Percentiles rank a stretch among this genome's conserved stretches.
Evolutionary conservation across 164 flowering plant genomes (phyloP).

Genomic region (Warburgia ugandensis): DNA sequence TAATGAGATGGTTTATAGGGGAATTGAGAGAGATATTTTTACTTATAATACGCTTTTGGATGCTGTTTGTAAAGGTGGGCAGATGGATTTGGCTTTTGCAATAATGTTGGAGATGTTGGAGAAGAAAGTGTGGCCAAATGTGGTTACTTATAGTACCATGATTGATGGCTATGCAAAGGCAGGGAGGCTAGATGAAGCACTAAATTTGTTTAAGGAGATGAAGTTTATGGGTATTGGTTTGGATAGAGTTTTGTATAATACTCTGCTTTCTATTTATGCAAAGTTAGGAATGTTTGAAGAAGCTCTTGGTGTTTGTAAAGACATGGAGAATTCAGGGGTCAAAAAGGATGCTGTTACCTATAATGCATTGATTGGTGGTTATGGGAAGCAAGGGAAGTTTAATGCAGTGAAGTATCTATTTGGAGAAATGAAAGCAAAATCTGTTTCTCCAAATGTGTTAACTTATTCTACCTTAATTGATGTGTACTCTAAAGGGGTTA

Average conservation of each 20-base stretch:
- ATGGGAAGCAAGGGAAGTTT: slow-evolving; percentile 80
- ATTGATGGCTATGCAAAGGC: slow-evolving; percentile 89
- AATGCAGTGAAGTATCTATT: slow-evolving; percentile 57
- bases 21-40: slow-evolving; percentile 77
- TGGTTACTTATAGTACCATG: slow-evolving; percentile 90
- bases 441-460: slow-evolving; percentile 56
- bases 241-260: slow-evolving; percentile 85
- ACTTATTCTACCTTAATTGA: slow-evolving; percentile 90
- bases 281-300: slow-evolving; percentile 85
- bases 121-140: slow-evolving; percentile 69
- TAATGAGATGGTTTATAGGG: slow-evolving; percentile 64
- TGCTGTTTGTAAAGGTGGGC: slow-evolving; percentile 87
- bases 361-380: slow-evolving; percentile 84
- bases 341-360: slow-evolving; percentile 86
- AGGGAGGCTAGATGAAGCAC: slow-evolving; percentile 73
- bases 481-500: slow-evolving; percentile 75
- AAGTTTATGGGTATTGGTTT: slow-evolving; percentile 52
- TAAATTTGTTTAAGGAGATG: slow-evolving; percentile 70
- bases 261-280: slow-evolving; percentile 67
- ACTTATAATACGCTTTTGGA: slow-evolving; percentile 87
- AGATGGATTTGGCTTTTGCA: slow-evolving; percentile 71
- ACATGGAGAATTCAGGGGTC: slow-evolving; percentile 78
- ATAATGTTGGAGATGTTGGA: slow-evolving; percentile 76
- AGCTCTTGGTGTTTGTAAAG: slow-evolving; percentile 61
- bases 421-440: slow-evolving; percentile 55